Conservation (phyloP, 257 asterid species). For the Fraxinus americana region DNA sequence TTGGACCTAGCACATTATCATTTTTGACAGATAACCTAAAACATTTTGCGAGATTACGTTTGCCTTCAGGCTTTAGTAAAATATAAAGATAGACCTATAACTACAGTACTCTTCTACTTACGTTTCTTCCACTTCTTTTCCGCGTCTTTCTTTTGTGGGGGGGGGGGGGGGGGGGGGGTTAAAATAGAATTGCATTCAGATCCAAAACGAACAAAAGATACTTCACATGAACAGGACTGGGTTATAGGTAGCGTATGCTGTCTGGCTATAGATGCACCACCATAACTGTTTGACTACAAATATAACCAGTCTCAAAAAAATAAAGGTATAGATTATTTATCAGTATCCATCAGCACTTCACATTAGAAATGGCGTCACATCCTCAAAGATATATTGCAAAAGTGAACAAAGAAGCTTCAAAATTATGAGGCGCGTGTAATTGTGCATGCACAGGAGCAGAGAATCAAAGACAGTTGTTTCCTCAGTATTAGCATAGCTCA, state of each 20-base stretch:
- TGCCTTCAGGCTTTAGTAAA: background rate
- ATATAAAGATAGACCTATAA: background rate
- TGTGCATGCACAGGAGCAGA: constrained; percentile 12
- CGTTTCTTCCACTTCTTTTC: constrained; percentile 4
- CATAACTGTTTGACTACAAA: constrained; percentile 4
- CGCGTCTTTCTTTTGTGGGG: background rate
- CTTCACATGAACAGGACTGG: background rate
- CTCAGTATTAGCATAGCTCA: background rate
- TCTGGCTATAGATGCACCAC: background rate
- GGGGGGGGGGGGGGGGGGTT: no score
- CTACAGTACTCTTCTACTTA: background rate
- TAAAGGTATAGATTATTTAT: background rate
- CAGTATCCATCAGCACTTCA: background rate
- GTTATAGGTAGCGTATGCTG: constrained; percentile 5
- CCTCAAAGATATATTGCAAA: constrained; percentile 6
- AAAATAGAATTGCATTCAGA: constrained; percentile 7
- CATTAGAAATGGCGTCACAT: constrained; percentile 11
- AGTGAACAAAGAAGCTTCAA: constrained; percentile 17
- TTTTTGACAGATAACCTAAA: background rate
- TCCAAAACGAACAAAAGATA: constrained; percentile 4
- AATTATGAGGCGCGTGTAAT: constrained; percentile 3
- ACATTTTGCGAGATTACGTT: constrained; percentile 8
- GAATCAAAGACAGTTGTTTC: background rate
- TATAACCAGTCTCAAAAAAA: constrained; percentile 17
- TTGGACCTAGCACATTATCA: background rate